A percentile compares a stretch with the other conserved stretches of the same genome.
phyloP scores from a whole-genome alignment of 1,139 yeast species.

The Blastobotrys niveus region DNA sequence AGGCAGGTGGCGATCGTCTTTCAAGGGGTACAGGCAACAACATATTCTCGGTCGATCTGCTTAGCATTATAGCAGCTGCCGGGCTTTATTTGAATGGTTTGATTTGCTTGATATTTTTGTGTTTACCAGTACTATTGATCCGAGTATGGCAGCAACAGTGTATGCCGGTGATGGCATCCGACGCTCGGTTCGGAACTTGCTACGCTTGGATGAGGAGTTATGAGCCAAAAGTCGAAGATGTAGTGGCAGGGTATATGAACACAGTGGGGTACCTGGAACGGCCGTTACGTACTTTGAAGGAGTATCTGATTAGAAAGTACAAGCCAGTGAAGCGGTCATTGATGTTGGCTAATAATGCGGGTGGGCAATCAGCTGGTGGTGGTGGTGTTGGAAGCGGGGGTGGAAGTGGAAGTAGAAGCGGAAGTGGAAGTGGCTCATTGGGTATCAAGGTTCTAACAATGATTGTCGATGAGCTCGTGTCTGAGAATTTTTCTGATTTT shows the following conservation, averaged over 20 bases:
- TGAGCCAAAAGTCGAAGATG: neutral
- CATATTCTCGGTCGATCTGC: neutral
- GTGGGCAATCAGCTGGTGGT: neutral
- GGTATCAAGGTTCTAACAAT: neutral
- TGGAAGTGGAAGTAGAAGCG: too few relatives aligned
- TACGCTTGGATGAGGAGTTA: neutral
- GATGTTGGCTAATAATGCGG: neutral
- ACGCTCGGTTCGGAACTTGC: neutral
- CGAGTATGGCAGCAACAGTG: constrained; percentile 1
- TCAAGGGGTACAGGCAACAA: neutral
- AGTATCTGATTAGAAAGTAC: constrained; percentile 1
- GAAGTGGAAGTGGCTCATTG: neutral
- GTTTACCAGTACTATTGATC: constrained; percentile 1
- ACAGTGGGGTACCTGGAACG: neutral
- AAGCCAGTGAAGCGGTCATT: neutral
- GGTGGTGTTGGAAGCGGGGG: too few relatives aligned
- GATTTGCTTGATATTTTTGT: constrained; percentile 5
- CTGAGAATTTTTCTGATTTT: constrained; percentile 1
- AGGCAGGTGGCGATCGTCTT: neutral
- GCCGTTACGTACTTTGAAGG: neutral
- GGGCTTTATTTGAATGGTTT: neutral
- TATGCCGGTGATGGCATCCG: constrained; percentile 1
- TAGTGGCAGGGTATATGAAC: constrained; percentile 1
- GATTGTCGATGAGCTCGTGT: constrained; percentile 1
- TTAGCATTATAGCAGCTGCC: neutral